Percentiles rank a stretch among this genome's conserved stretches.
Evolutionary conservation across 768 basidiomycete genomes (phyloP).

Genomic region (Mycena vitilis): DNA sequence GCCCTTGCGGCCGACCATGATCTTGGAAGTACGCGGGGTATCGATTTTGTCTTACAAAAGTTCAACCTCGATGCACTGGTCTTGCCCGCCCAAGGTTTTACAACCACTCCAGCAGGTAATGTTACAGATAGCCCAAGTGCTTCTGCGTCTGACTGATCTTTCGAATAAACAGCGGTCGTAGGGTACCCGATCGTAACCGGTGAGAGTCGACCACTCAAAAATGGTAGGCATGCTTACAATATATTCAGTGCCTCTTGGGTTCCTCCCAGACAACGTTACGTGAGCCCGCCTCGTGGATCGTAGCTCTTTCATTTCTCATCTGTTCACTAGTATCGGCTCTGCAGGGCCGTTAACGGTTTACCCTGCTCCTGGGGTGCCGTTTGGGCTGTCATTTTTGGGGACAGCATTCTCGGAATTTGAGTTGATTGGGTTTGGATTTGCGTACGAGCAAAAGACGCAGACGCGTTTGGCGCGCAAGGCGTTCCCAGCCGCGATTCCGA

Average conservation of each 20-base stretch:
- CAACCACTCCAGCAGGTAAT: slow-evolving; percentile 53
- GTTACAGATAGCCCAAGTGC: background rate
- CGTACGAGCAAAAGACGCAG: slow-evolving; percentile 74
- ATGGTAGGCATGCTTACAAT: background rate
- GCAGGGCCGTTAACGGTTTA: slow-evolving; percentile 58
- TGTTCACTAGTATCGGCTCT: slow-evolving; percentile 37
- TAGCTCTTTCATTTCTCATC: background rate
- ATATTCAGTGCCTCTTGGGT: slow-evolving; percentile 68
- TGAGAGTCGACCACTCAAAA: slow-evolving; percentile 37
- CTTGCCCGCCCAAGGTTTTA: slow-evolving; percentile 56
- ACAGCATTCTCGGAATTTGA: slow-evolving; percentile 71
- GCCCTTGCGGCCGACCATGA: slow-evolving; percentile 58
- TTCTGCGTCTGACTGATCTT: background rate
- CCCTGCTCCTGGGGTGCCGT: slow-evolving; percentile 67
- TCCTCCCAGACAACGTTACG: slow-evolving; percentile 61
- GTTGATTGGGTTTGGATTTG: slow-evolving; percentile 69
- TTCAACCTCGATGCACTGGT: slow-evolving; percentile 65
- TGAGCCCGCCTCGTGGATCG: background rate
- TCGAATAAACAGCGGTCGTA: slow-evolving; percentile 57
- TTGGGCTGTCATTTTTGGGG: slow-evolving; percentile 72
- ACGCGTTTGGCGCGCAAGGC: slow-evolving; percentile 61
- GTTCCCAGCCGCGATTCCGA: slow-evolving; percentile 65
- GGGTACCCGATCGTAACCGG: slow-evolving; percentile 78
- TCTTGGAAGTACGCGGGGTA: slow-evolving; percentile 63
- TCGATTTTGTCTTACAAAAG: slow-evolving; percentile 61